phyloP scores from a whole-genome alignment of 495 filamentous ascomycete species.

The Aspergillus sparsus region DNA sequence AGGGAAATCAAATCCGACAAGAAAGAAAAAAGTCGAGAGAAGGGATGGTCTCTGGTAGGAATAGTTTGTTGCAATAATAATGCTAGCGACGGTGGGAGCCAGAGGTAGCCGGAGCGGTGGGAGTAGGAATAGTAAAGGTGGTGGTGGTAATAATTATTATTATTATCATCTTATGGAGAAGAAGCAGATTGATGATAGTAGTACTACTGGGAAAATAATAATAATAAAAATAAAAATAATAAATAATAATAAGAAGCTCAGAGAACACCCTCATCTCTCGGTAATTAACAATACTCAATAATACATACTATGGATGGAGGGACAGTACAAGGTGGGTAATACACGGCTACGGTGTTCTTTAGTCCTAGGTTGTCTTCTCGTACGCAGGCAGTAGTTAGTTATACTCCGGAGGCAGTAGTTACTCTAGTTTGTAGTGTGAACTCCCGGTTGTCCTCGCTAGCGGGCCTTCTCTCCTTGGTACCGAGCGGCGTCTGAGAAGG shows the following conservation, averaged over 20 bases:
- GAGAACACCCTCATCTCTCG: neutral
- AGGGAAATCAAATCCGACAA: slow-evolving; percentile 12
- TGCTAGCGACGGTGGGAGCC: slow-evolving; percentile 2
- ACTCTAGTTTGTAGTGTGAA: no score
- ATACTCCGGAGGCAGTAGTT: neutral
- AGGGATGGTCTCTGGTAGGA: neutral
- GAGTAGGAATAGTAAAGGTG: slow-evolving; percentile 11
- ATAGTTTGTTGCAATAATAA: slow-evolving; percentile 12
- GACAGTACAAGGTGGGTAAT: neutral
- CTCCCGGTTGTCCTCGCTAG: neutral
- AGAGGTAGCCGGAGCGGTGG: slow-evolving; percentile 3
- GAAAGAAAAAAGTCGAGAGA: neutral
- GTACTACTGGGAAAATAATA: neutral
- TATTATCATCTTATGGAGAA: neutral
- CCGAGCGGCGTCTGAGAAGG: slow-evolving; percentile 7
- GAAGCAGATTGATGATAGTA: neutral
- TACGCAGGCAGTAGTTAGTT: neutral
- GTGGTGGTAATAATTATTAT: slow-evolving; percentile 15
- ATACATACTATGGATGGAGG: neutral
- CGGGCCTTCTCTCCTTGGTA: neutral
- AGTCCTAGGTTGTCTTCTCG: neutral
- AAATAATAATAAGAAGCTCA: slow-evolving; percentile 1
- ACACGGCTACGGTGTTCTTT: neutral
- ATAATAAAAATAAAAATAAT: slow-evolving; percentile 4
- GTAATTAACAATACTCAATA: neutral